Percentiles rank a stretch among this genome's conserved stretches.
These are phyloP conservation scores for Panellus pusillus DNA, from an alignment of 768 basidiomycete genomes.

Conservation along the genomic window DNA sequence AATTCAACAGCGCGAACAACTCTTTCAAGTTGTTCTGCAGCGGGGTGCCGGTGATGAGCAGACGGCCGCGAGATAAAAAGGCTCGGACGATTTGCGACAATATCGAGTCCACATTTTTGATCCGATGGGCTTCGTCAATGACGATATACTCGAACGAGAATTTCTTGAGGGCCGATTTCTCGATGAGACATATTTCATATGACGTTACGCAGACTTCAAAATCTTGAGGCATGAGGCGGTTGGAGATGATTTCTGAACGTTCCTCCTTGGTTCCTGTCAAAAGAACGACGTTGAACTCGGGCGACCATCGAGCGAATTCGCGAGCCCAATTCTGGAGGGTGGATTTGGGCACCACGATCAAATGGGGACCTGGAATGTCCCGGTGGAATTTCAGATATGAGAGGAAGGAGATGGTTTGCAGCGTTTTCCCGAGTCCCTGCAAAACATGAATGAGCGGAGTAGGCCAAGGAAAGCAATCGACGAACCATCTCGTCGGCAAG, in stretches of 20 bases:
- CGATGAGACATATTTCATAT: slow-evolving; percentile 96
- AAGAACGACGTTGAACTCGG: slow-evolving; percentile 79
- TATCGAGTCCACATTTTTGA: slow-evolving; percentile 98
- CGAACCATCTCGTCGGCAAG: slow-evolving; percentile 93
- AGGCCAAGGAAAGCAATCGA: neutral
- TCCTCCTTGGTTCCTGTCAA: slow-evolving; percentile 91
- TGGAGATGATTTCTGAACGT: slow-evolving; percentile 75
- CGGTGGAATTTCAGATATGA: slow-evolving; percentile 89
- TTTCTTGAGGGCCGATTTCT: slow-evolving; percentile 89
- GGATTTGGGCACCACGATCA: slow-evolving; percentile 98
- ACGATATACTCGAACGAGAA: slow-evolving; percentile 97
- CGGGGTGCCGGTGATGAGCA: slow-evolving; percentile 96
- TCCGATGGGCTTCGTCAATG: slow-evolving; percentile 98
- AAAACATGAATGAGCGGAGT: slow-evolving; percentile 7
- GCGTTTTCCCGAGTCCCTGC: slow-evolving; percentile 95
- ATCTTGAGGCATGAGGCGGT: slow-evolving; percentile 77
- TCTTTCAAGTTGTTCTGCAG: slow-evolving; percentile 97
- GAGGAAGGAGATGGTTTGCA: slow-evolving; percentile 97
- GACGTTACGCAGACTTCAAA: slow-evolving; percentile 96
- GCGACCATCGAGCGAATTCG: slow-evolving; percentile 90
- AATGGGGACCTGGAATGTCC: slow-evolving; percentile 77
- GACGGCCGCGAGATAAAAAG: slow-evolving; percentile 83
- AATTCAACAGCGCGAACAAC: slow-evolving; percentile 88
- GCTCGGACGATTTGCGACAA: slow-evolving; percentile 91
- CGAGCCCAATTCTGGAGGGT: slow-evolving; percentile 97